Evolutionary conservation across 257 asterid genomes (phyloP).

Genomic region (Solanum tacnaense): DNA sequence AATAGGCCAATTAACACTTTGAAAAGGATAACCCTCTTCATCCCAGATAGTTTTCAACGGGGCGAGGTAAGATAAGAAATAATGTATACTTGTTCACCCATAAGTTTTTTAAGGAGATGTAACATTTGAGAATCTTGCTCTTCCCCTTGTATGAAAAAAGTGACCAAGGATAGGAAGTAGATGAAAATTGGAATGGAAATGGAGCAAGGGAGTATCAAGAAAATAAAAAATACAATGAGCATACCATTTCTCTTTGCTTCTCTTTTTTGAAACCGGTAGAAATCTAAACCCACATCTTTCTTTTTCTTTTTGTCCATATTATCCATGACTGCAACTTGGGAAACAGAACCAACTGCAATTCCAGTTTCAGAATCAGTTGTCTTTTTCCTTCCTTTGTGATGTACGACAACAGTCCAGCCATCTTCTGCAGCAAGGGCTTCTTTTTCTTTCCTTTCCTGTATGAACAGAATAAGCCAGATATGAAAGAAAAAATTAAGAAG

Average conservation of each 20-base stretch:
- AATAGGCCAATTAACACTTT: neutral
- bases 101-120: neutral
- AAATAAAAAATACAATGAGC: neutral
- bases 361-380: constrained; percentile 83
- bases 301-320: constrained; percentile 64
- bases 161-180: neutral
- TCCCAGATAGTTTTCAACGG: neutral
- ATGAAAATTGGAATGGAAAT: neutral
- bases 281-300: constrained; percentile 53
- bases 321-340: constrained; percentile 73
- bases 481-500: neutral
- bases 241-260: constrained; percentile 86
- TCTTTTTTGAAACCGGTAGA: constrained; percentile 78
- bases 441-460: constrained; percentile 67
- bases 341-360: constrained; percentile 74
- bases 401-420: constrained; percentile 95
- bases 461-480: neutral
- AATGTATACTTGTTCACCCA: neutral
- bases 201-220: neutral
- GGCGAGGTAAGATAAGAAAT: neutral
- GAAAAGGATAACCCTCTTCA: neutral
- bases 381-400: constrained; percentile 90
- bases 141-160: neutral
- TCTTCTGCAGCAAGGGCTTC: constrained; percentile 80
- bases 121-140: neutral